Base-by-base conservation (phyloP, 768 basidiomycete genomes). In the Porpolomopsis calyptriformis region DNA sequence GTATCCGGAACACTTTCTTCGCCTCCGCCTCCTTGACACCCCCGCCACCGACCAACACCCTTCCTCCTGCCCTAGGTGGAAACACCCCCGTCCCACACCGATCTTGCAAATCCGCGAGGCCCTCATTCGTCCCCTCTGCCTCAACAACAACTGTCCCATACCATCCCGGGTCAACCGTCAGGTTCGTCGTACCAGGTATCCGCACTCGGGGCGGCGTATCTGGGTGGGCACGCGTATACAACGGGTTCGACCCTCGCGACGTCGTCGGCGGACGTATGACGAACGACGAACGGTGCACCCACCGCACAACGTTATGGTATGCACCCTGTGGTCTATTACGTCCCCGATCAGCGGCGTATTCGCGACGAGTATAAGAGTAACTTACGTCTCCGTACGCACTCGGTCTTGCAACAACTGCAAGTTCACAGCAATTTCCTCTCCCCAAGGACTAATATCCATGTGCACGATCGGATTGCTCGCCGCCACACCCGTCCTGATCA, bases 41-140 rank as follows among this genome's bases (percentile, higher is more conserved):
- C 69, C 39, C 61, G 66, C 19, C 60, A 62, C 25, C 64, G 57
- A 57, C 57, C 63, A n/a, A n/a, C n/a, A n/a, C n/a, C n/a, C n/a
- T n/a, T n/a, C 62, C 65, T 38, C 67, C 63, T 7, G 73, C 71
- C 35, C 80, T 65, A 0, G 78, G 77, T 24, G 85, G 80, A 56
- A 84, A 84, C 8, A 69, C 77, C 0, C 77, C 76, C 6, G 72
- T 72, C 1, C 82, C 76, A 61, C 86, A 87, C 3, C 87, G 74
- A 40, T 70, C 73, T 52, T 83, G 82, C 50, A 92, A 67, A 61
- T 90, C 89, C 16, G 74, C 77, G 20, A 89, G 71, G 8, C 83
- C 79, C 56, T 92, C 89, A 57, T 89, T 84, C 35, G 89, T 91
- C 31, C 87, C 87, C 58, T 90, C 86, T 9, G 85, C 79, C 66